A percentile compares a stretch with the other conserved stretches of the same genome.
Evolutionary conservation across 202 grass and related monocot species (phyloP).

Genomic region (Panicum virgatum): DNA sequence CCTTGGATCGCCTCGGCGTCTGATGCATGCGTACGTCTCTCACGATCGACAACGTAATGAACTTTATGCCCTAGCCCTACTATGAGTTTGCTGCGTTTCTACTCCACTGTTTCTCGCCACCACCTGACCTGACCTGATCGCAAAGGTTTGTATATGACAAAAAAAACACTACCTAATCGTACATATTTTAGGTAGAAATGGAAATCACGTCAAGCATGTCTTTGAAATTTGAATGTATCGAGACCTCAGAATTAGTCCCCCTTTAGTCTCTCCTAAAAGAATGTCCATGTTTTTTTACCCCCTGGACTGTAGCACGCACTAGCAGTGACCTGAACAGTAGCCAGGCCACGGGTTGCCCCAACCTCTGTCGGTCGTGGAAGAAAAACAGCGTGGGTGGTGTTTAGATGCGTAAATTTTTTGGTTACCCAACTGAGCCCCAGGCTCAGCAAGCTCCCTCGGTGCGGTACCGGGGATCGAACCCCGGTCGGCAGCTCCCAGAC

Average conservation of each 20-base stretch:
- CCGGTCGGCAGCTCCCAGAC: no score
- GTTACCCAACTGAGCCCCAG: no score
- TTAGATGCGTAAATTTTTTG: no score
- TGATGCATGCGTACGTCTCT: background rate
- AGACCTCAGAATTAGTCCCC: background rate
- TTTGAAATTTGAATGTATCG: background rate
- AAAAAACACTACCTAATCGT: background rate
- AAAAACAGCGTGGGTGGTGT: no score
- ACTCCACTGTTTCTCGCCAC: background rate
- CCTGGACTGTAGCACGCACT: no score
- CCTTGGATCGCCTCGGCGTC: background rate
- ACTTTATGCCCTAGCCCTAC: background rate
- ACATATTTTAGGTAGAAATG: background rate
- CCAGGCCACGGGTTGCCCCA: background rate
- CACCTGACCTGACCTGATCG: background rate
- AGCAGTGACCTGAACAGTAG: background rate
- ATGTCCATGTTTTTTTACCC: no score
- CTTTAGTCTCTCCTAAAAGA: no score
- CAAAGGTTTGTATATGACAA: background rate
- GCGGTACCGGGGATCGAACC: no score
- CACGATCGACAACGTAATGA: background rate
- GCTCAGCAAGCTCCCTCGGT: no score
- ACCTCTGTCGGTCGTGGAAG: constrained; percentile 3
- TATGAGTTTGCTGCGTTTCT: background rate
- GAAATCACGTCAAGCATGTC: background rate